Conservation (phyloP, 2,329 filamentous ascomycete species). For the Talaromyces atroroseus region DNA sequence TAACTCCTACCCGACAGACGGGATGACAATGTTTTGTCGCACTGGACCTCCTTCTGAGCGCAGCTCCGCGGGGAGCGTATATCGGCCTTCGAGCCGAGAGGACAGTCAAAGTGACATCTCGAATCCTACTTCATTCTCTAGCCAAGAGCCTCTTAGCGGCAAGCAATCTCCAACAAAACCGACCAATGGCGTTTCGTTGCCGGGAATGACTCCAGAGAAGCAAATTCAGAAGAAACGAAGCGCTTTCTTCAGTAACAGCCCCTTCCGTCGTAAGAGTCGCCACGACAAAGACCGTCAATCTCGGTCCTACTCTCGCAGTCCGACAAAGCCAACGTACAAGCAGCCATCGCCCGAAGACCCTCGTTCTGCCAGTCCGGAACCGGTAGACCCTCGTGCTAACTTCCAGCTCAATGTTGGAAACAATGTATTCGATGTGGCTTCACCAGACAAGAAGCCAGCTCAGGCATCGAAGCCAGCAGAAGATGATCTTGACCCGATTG, state of each 20-base stretch:
- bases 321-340: conserved; percentile 40
- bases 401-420: conserved; percentile 91
- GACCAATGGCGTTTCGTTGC: conserved; percentile 32
- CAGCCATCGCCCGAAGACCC: conserved; percentile 20
- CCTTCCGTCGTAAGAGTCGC: conserved; percentile 87
- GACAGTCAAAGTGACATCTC: conserved; percentile 90
- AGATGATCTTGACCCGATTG: conserved; percentile 79
- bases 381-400: conserved; percentile 85
- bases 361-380: conserved; percentile 64
- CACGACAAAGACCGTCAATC: conserved; percentile 57
- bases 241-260: conserved; percentile 88
- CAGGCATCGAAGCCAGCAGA: conserved; percentile 37
- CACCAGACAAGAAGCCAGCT: conserved; percentile 54
- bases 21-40: conserved; percentile 95
- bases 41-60: conserved; percentile 65
- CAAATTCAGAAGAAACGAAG: conserved; percentile 66
- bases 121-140: conserved; percentile 81
- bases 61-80: conserved; percentile 63
- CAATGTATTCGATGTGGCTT: conserved; percentile 90
- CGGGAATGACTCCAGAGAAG: conserved; percentile 55
- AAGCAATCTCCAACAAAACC: conserved; percentile 69
- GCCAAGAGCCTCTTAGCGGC: conserved; percentile 70
- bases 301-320: conserved; percentile 42
- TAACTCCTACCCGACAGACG: conserved; percentile 89
- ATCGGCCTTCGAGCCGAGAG: conserved; percentile 67